Evolutionary conservation across 148 eudicot species (phyloP).

Genomic region (Talinum fruticosum): DNA sequence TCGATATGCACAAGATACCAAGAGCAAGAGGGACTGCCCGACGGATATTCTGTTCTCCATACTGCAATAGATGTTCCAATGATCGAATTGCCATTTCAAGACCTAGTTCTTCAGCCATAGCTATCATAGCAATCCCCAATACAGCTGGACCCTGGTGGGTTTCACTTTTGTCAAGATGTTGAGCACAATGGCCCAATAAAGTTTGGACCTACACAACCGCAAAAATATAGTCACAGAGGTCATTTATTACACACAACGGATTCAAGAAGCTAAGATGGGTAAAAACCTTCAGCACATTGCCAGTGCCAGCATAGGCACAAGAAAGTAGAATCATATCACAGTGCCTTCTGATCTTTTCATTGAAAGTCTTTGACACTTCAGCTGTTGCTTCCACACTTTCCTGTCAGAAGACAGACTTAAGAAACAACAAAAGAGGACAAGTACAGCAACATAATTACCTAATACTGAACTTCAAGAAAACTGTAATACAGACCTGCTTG

Average conservation of each 20-base stretch:
- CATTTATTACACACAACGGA: neutral
- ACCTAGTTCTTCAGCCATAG: constrained; percentile 97
- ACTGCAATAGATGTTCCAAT: constrained; percentile 89
- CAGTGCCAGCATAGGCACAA: constrained; percentile 99
- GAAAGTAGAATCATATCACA: constrained; percentile 93
- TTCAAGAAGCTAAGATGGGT: neutral
- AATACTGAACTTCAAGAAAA: too few relatives aligned
- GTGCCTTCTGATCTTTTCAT: constrained; percentile 80
- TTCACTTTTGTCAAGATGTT: constrained; percentile 89
- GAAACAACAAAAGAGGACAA: constrained; percentile 1
- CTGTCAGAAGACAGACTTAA: constrained; percentile 33
- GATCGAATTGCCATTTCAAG: constrained; percentile 92
- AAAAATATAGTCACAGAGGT: too few relatives aligned
- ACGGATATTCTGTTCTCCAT: constrained; percentile 90
- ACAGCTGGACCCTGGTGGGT: constrained; percentile 95
- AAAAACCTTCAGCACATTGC: constrained; percentile 88
- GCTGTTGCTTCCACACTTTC: constrained; percentile 88
- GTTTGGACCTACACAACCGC: constrained; percentile 72
- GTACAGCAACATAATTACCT: neutral
- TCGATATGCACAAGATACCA: constrained; percentile 86
- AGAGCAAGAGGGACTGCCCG: constrained; percentile 94
- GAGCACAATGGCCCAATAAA: constrained; percentile 85
- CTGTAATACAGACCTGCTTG: constrained; percentile 74
- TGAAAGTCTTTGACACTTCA: constrained; percentile 87
- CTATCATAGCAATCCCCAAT: constrained; percentile 91